Conservation (phyloP, 257 asterid genomes). For the Solanum medicagineum region DNA sequence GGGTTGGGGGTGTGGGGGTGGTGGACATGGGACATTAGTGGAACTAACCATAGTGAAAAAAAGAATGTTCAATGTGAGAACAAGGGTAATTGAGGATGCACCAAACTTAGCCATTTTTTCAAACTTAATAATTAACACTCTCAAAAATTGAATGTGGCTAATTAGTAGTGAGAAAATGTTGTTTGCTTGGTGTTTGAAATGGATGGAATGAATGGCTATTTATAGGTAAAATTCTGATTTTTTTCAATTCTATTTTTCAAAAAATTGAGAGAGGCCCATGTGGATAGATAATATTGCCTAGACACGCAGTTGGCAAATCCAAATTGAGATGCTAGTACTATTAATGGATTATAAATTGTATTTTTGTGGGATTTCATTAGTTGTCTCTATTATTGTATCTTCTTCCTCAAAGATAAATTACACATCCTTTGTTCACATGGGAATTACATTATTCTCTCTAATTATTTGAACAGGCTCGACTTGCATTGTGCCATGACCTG, state of each 20-base stretch:
- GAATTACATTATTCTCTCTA: background rate
- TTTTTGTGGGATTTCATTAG: background rate
- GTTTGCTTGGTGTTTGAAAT: too few relatives aligned
- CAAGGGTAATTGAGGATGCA: background rate
- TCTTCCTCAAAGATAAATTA: too few relatives aligned
- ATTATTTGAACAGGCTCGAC: background rate
- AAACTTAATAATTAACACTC: too few relatives aligned
- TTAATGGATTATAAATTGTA: background rate
- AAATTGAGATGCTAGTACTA: background rate
- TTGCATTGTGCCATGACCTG: background rate
- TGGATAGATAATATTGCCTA: background rate
- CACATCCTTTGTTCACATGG: background rate
- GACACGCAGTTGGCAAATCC: background rate
- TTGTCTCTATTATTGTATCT: background rate
- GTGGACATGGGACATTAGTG: background rate
- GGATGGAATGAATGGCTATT: too few relatives aligned
- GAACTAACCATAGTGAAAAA: background rate
- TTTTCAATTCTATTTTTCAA: too few relatives aligned
- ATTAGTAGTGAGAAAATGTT: too few relatives aligned
- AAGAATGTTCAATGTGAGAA: background rate
- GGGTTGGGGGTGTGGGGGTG: too few relatives aligned
- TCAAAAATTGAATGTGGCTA: too few relatives aligned
- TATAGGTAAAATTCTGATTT: too few relatives aligned
- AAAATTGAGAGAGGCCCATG: background rate
- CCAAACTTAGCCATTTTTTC: background rate